Conservation (phyloP, 1,284 basidiomycete genomes). For the Baeospora myosura region DNA sequence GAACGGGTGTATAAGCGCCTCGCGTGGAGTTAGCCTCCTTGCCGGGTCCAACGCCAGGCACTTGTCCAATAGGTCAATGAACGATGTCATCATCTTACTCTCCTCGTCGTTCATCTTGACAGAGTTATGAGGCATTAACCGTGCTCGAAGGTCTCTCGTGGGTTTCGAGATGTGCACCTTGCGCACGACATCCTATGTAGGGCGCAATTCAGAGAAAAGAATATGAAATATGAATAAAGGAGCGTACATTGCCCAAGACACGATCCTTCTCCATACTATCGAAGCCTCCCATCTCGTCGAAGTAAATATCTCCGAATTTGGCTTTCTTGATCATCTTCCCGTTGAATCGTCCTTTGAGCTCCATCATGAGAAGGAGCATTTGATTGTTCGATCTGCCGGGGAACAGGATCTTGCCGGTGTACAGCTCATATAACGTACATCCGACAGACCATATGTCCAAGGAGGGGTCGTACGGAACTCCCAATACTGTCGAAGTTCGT, state of each 20-base stretch:
- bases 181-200: slow-evolving; percentile 67
- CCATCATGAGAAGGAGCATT: slow-evolving; percentile 96
- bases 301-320: slow-evolving; percentile 86
- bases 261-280: slow-evolving; percentile 77
- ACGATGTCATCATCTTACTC: slow-evolving; percentile 72
- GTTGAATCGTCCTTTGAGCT: slow-evolving; percentile 91
- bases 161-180: slow-evolving; percentile 85
- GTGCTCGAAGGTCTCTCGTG: slow-evolving; percentile 69
- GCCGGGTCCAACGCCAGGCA: slow-evolving; percentile 88
- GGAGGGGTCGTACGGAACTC: slow-evolving; percentile 88
- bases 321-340: slow-evolving; percentile 92
- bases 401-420: slow-evolving; percentile 97
- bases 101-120: slow-evolving; percentile 86
- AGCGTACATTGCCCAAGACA: slow-evolving; percentile 73
- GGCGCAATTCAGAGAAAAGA: slow-evolving; percentile 10
- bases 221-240: slow-evolving; percentile 8
- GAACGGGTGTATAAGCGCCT: slow-evolving; percentile 85
- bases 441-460: slow-evolving; percentile 97
- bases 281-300: slow-evolving; percentile 86
- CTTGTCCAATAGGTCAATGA: slow-evolving; percentile 89
- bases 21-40: slow-evolving; percentile 79
- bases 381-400: slow-evolving; percentile 97
- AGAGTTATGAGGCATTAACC: slow-evolving; percentile 74
- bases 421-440: slow-evolving; percentile 96
- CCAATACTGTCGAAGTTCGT: slow-evolving; percentile 62